Evolutionary conservation across 345 rosid genomes (phyloP), one percentile per base, ranked within the genome.

Genomic region (Citrus reticulata): DNA sequence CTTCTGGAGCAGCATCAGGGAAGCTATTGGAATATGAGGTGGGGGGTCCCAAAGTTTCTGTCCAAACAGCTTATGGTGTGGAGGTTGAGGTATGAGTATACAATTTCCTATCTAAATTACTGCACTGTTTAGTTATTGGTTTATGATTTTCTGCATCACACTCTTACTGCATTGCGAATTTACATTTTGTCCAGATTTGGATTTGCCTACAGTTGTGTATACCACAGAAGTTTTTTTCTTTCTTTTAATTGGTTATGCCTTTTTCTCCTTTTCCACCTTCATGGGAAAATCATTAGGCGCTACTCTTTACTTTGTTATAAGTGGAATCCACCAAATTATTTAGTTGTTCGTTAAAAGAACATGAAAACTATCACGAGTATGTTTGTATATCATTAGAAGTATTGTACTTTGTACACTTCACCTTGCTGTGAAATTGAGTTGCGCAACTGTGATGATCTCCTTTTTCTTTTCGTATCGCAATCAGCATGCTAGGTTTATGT

Each of bases 1-100:
- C 99, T 80, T 96, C 98, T 42, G 99, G 98, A 85, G 99, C 99
- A 74, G 98, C 99, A 89, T 96, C 99, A 11, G 99, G 99, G 80
- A 96, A 91, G 86, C 93, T 96, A 37, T 86, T 96, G 93, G 91
- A 90, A 69, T 93, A 93, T 79, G 98, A 93, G 85, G 97, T 92
- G 75, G 98, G 98, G n/a, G 99, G 99, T 35, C 99, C 99, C 11
- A 87, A 94, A 80, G 97, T 96, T 77, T 91, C 89, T 78, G 95
- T 96, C 20, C 98, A 96, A 85, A 96, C 98, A 76, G 98, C 99
- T 74, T 93, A 96, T 49, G 99, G 99, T 29, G 83, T 96, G 75
- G 99, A 96, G 83, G 99, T 96, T 86, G 99, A 96, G 98, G 99
- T 95, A 89, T 62, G 84, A 74, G 7, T 27, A 34, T 78, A 32